Evolutionary conservation across 306 rosid species (phyloP), one percentile per base, ranked within the genome.

Genomic region (Spatholobus suberectus): DNA sequence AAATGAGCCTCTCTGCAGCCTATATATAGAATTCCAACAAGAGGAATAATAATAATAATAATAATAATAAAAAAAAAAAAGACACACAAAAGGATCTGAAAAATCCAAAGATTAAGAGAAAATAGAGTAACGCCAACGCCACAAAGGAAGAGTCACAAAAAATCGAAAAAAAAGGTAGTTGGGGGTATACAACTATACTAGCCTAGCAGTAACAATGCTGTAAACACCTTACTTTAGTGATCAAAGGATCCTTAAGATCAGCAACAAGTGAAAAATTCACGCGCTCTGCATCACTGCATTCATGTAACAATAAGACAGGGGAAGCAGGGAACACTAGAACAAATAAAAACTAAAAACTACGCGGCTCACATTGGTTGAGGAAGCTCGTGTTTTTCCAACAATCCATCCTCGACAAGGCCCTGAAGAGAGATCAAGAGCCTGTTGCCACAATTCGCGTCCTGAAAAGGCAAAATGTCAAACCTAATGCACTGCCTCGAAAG

Each of bases 371-470:
- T 81, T 77, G 97, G 92, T 66, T 89, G 41, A 10, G 99, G 99
- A 85, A 93, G 93, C 79, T 96, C 99, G 3, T 91, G 92, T 84
- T 86, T 81, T n/a, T 79, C 76, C 87, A 96, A 82, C 88, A 96
- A 90, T n/a, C 96, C 96, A 83, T 96, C 98, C 73, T 93, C 88
- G 24, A 92, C 97, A 80, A 96, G 99, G 78, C 90, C 94, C 62
- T 91, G 89, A 20, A 96, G 96, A 75, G 98, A 96, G 86, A 96
- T 92, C 89, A 96, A 85, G 76, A 96, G 92, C 3, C 97, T 93
- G 87, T 96, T 96, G 6, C 99, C 99, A 89, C 99, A 93, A 87
- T 91, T 93, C 37, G 98, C 99, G 81, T 96, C 99, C 99, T 96
- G 84, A 23, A 69, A 85, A 81, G 26, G 21, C n/a, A 81, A 58